phyloP scores from a whole-genome alignment of 2,329 filamentous ascomycete species.

The Hyphodiscus sp. region DNA sequence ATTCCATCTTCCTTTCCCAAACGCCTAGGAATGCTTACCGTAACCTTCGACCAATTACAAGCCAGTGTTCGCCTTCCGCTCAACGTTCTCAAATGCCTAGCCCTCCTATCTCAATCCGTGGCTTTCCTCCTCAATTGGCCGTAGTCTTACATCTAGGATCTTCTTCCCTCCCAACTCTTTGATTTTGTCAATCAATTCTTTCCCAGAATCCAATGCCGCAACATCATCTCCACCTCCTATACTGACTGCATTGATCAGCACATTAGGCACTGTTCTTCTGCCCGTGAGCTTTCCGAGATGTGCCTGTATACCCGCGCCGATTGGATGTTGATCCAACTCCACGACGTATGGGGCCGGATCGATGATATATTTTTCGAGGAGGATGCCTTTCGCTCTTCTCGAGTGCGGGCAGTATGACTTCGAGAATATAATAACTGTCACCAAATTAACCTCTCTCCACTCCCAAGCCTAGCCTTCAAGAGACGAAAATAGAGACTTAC shows the following conservation, averaged over 20 bases:
- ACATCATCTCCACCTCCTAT: constrained; percentile 90
- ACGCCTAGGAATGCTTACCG: constrained; percentile 4
- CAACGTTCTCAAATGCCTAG: not conserved
- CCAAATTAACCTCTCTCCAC: constrained; percentile 1
- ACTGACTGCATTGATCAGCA: constrained; percentile 80
- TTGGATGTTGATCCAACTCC: constrained; percentile 76
- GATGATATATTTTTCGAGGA: constrained; percentile 80
- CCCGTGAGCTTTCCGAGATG: constrained; percentile 68
- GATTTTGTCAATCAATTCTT: constrained; percentile 65
- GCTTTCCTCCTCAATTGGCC: constrained; percentile 7
- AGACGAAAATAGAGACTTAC: constrained; percentile 41
- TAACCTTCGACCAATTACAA: not conserved
- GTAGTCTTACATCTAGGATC: constrained; percentile 14
- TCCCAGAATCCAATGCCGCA: constrained; percentile 59
- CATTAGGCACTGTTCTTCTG: constrained; percentile 82
- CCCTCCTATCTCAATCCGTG: constrained; percentile 5
- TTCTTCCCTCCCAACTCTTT: constrained; percentile 67
- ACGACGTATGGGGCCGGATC: constrained; percentile 78
- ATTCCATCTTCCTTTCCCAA: not conserved
- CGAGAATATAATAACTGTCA: constrained; percentile 87
- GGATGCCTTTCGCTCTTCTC: constrained; percentile 74
- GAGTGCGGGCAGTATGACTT: constrained; percentile 90
- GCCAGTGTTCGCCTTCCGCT: not conserved
- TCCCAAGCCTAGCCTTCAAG: not conserved
- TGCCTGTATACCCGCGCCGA: constrained; percentile 67